Evolutionary conservation across 768 basidiomycete genomes (phyloP).

Genomic region (Auricularia sp.): DNA sequence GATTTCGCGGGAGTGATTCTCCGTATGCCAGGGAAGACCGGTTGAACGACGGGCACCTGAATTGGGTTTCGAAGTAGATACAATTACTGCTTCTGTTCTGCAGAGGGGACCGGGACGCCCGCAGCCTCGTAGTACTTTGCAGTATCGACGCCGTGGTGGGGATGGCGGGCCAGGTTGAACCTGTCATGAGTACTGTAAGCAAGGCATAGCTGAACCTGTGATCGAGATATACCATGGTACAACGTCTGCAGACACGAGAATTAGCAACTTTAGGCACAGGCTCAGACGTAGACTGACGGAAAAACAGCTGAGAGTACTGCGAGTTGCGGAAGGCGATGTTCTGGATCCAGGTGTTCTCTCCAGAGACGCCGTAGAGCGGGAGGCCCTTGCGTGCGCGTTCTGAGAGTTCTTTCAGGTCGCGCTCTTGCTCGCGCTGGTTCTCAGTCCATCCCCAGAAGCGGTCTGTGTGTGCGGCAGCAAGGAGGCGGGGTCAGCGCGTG

Average conservation of each 20-base stretch:
- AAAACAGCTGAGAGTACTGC: conserved; percentile 86
- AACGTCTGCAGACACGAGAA: conserved; percentile 31
- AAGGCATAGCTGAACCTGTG: background rate
- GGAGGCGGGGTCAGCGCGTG: conserved; percentile 10
- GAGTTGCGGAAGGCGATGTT: conserved; percentile 81
- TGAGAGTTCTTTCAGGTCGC: conserved; percentile 69
- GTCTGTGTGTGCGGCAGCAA: conserved; percentile 31
- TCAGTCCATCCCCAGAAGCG: conserved; percentile 97
- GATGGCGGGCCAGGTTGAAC: conserved; percentile 94
- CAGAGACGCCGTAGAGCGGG: conserved; percentile 76
- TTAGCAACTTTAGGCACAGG: conserved; percentile 17
- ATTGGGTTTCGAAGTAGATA: background rate
- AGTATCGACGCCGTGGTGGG: conserved; percentile 73
- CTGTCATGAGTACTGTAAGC: conserved; percentile 28
- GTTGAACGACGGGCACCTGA: background rate
- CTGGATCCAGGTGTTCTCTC: conserved; percentile 79
- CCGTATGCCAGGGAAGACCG: no score
- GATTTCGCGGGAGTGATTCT: no score
- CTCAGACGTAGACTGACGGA: conserved; percentile 35
- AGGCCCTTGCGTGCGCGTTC: conserved; percentile 68
- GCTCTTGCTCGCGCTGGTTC: conserved; percentile 71
- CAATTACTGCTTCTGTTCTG: background rate
- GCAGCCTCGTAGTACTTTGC: conserved; percentile 49
- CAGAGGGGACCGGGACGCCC: background rate
- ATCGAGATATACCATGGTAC: conserved; percentile 59